A percentile compares a stretch with the other conserved stretches of the same genome.
Evolutionary conservation across 495 filamentous ascomycete genomes (phyloP).

Genomic region (Trichoderma gamsii): DNA sequence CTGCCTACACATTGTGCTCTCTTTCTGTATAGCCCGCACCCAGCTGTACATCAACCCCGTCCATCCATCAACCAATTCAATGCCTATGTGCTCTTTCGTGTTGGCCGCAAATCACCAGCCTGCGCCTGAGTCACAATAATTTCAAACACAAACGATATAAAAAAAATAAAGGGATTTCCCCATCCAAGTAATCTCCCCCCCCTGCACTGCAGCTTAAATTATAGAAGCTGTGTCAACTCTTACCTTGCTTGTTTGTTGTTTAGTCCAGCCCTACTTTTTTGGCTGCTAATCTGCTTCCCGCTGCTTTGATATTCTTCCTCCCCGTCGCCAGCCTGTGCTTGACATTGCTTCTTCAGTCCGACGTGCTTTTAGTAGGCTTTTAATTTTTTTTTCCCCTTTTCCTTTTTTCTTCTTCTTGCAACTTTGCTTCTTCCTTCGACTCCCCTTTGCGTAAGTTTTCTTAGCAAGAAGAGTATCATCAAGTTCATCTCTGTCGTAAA

Average conservation of each 20-base stretch:
- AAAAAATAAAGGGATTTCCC: not conserved
- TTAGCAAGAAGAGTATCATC: not conserved
- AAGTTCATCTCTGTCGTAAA: conserved; percentile 7
- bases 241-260: not conserved
- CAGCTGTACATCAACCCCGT: conserved; percentile 8
- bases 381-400: not conserved
- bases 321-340: not conserved
- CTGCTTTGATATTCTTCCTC: not conserved
- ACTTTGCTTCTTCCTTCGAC: not conserved
- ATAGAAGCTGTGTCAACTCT: conserved; percentile 20
- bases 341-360: not conserved
- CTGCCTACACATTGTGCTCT: not conserved
- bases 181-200: conserved; percentile 18
- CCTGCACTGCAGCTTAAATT: conserved; percentile 14
- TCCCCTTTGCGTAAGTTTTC: not conserved
- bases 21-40: not conserved
- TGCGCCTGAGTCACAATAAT: not conserved
- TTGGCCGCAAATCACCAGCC: conserved; percentile 9
- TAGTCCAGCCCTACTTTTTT: not conserved
- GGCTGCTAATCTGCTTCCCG: not conserved
- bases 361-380: too few species aligned
- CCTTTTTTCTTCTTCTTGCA: not conserved
- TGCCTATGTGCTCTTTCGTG: conserved; percentile 12
- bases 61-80: conserved; percentile 7
- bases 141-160: conserved; percentile 1